phyloP scores from a whole-genome alignment of 805 yeast species.

The Candida ulmi region DNA sequence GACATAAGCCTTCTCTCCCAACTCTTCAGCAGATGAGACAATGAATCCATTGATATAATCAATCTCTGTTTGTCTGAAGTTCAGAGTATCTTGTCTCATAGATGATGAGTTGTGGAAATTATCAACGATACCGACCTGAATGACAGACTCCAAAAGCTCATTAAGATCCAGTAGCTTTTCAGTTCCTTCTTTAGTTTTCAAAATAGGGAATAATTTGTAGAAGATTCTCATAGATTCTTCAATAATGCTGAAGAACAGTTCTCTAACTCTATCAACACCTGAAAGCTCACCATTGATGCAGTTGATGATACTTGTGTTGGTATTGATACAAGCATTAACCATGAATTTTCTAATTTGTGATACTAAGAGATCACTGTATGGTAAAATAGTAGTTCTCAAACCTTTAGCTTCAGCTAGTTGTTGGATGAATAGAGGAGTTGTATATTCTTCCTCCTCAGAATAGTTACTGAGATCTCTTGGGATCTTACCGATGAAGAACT shows the following conservation, averaged over 20 bases:
- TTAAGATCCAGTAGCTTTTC: constrained; percentile 21
- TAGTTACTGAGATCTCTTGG: constrained; percentile 33
- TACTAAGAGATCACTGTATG: constrained; percentile 43
- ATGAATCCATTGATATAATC: constrained; percentile 82
- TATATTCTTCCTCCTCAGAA: constrained; percentile 5
- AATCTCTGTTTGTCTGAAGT: constrained; percentile 62
- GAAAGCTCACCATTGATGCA: constrained; percentile 77
- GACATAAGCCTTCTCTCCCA: constrained; percentile 28
- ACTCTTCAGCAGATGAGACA: constrained; percentile 44
- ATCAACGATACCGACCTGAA: constrained; percentile 34
- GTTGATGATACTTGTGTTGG: constrained; percentile 72
- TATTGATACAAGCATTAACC: constrained; percentile 79
- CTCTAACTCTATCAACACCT: constrained; percentile 35
- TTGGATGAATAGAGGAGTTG: constrained; percentile 17
- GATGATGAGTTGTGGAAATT: constrained; percentile 53
- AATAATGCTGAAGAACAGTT: constrained; percentile 28
- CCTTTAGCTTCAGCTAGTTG: constrained; percentile 24
- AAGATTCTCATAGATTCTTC: constrained; percentile 29
- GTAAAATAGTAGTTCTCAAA: constrained; percentile 26
- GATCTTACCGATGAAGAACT: constrained; percentile 50
- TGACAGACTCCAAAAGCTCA: constrained; percentile 30
- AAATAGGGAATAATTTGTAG: constrained; percentile 23
- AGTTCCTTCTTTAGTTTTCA: constrained; percentile 20
- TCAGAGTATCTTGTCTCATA: constrained; percentile 49
- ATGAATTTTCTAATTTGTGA: constrained; percentile 73